phyloP scores from a whole-genome alignment of 2,329 filamentous ascomycete genomes.

The Dactylellina cionopaga region DNA sequence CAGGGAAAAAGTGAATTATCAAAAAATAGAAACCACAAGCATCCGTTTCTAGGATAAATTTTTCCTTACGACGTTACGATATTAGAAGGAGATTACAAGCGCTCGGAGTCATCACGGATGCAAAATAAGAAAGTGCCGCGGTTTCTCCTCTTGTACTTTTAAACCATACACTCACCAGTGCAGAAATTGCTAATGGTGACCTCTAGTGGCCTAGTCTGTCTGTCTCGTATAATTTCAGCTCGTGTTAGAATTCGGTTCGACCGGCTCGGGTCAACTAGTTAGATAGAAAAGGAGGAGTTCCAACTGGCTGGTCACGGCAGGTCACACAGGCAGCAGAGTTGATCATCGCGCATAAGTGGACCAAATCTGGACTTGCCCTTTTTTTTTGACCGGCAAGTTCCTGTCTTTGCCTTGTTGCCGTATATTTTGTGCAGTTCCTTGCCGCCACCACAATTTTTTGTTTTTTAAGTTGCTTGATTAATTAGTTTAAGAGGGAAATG shows the following conservation, averaged over 20 bases:
- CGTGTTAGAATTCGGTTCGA: background rate
- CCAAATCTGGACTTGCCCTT: background rate
- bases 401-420: background rate
- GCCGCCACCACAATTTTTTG: background rate
- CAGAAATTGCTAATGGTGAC: background rate
- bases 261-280: no score
- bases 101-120: background rate
- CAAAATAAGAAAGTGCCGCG: slow-evolving; percentile 8
- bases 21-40: slow-evolving; percentile 6
- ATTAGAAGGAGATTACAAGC: background rate
- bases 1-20: background rate
- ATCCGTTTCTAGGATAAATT: background rate
- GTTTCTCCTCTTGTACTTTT: background rate
- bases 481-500: no score
- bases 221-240: slow-evolving; percentile 7
- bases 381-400: no score
- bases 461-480: no score
- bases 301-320: background rate
- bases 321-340: background rate
- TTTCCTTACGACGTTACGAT: slow-evolving; percentile 5
- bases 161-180: background rate
- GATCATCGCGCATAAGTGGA: background rate
- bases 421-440: background rate
- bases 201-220: background rate
- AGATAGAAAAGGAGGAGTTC: no score